A percentile compares a stretch with the other conserved stretches of the same genome.
These are phyloP conservation scores for Mycena indigotica DNA, from an alignment of 768 basidiomycete genomes.

Conservation along the genomic window DNA sequence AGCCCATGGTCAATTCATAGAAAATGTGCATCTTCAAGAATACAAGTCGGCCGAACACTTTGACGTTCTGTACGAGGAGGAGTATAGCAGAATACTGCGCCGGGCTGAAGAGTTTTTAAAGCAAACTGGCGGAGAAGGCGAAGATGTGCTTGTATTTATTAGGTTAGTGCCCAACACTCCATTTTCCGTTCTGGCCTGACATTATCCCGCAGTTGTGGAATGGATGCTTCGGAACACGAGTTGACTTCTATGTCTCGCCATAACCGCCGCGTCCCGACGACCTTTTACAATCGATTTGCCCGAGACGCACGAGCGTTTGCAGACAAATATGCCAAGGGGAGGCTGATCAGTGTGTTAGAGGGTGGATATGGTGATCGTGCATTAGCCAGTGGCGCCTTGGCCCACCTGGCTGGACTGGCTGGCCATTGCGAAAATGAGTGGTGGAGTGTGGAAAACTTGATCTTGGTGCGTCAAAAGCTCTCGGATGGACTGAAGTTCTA, in stretches of 20 bases:
- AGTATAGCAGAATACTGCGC: constrained; percentile 61
- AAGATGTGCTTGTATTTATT: constrained; percentile 82
- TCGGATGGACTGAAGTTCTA: too few species aligned
- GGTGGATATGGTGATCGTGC: constrained; percentile 95
- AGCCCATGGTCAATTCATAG: constrained; percentile 83
- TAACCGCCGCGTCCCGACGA: constrained; percentile 81
- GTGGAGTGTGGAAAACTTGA: constrained; percentile 67
- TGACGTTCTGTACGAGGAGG: constrained; percentile 66
- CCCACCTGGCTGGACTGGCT: constrained; percentile 73
- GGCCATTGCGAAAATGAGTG: constrained; percentile 53
- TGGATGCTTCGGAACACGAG: constrained; percentile 95
- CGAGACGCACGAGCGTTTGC: constrained; percentile 69
- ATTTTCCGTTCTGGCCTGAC: background rate
- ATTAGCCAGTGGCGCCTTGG: constrained; percentile 79
- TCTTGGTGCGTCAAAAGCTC: constrained; percentile 61
- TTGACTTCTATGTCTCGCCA: constrained; percentile 90
- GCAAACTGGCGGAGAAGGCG: constrained; percentile 65
- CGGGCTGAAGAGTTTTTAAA: constrained; percentile 72
- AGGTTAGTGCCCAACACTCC: constrained; percentile 52
- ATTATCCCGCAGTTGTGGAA: constrained; percentile 69
- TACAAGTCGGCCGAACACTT: constrained; percentile 75
- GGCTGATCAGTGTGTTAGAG: constrained; percentile 87
- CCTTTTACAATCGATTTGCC: constrained; percentile 85
- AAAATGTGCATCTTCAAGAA: constrained; percentile 80
- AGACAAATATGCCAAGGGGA: constrained; percentile 63